Evolutionary conservation across 495 filamentous ascomycete species (phyloP).

Genomic region (Amniculicola lignicola): DNA sequence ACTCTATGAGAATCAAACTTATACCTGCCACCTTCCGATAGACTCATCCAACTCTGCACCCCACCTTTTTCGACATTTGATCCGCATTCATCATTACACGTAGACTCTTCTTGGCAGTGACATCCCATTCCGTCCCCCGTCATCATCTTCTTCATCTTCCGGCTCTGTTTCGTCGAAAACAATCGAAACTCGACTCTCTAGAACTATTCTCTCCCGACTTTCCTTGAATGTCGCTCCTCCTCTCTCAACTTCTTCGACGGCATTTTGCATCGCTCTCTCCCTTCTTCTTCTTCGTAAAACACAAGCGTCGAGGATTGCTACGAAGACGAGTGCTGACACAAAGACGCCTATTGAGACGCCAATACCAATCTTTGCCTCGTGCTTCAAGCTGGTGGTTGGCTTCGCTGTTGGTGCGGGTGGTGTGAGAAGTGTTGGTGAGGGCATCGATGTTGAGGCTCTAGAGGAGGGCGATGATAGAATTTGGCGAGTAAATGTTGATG

Average conservation of each 20-base stretch:
- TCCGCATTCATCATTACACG: not conserved
- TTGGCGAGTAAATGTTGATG: not conserved
- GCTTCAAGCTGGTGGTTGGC: not conserved
- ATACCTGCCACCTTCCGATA: not conserved
- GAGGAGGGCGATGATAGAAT: too few relatives aligned
- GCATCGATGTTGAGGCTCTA: not conserved
- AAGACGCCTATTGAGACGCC: conserved; percentile 1
- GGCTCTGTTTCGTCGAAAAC: conserved; percentile 1
- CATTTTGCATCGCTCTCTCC: conserved; percentile 4
- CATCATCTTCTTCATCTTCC: not conserved
- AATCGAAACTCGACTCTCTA: conserved; percentile 14
- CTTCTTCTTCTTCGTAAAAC: not conserved
- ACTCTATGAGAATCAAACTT: not conserved
- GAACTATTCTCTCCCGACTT: conserved; percentile 2
- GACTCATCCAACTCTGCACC: not conserved
- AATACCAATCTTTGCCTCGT: conserved; percentile 4
- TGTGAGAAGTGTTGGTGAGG: not conserved
- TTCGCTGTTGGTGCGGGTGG: conserved; percentile 1
- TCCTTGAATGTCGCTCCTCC: not conserved
- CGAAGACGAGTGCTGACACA: not conserved
- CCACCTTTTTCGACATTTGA: not conserved
- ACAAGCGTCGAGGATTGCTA: not conserved
- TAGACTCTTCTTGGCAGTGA: conserved; percentile 6
- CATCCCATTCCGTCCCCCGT: conserved; percentile 11
- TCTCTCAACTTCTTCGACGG: conserved; percentile 7